Percentiles rank a stretch among this genome's conserved stretches.
These are phyloP conservation scores for Ottelia alismoides DNA, from an alignment of 106 monocot species.

Conservation along the genomic window DNA sequence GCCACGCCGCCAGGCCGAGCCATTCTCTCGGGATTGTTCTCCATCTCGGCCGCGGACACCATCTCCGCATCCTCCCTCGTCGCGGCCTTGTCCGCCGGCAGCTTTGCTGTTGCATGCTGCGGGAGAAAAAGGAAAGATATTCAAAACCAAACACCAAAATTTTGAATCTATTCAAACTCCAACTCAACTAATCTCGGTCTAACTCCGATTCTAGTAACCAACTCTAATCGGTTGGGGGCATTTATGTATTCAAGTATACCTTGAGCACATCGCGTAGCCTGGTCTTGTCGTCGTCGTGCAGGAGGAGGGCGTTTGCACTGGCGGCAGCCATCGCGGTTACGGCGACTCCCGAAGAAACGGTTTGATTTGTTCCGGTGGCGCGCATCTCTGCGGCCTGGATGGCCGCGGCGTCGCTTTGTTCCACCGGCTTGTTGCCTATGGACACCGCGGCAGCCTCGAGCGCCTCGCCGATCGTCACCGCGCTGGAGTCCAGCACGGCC, in stretches of 20 bases:
- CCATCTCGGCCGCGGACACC: constrained; percentile 37
- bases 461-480: constrained; percentile 39
- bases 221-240: background rate
- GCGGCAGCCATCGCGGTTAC: constrained; percentile 36
- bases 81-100: constrained; percentile 35
- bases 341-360: constrained; percentile 17
- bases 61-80: constrained; percentile 39
- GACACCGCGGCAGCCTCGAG: constrained; percentile 33
- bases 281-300: constrained; percentile 20
- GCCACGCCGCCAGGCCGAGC: constrained; percentile 28
- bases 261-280: constrained; percentile 23
- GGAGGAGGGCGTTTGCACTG: constrained; percentile 6
- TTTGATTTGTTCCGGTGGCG: constrained; percentile 22
- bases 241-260: background rate
- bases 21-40: constrained; percentile 25
- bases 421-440: constrained; percentile 30
- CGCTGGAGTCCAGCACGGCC: too few species aligned
- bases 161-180: background rate
- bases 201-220: background rate
- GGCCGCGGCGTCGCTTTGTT: constrained; percentile 43
- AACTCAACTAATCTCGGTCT: background rate
- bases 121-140: background rate
- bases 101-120: constrained; percentile 35
- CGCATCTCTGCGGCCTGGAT: constrained; percentile 40
- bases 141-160: background rate